phyloP scores from a whole-genome alignment of 768 basidiomycete species.

The Solioccasus polychromus region DNA sequence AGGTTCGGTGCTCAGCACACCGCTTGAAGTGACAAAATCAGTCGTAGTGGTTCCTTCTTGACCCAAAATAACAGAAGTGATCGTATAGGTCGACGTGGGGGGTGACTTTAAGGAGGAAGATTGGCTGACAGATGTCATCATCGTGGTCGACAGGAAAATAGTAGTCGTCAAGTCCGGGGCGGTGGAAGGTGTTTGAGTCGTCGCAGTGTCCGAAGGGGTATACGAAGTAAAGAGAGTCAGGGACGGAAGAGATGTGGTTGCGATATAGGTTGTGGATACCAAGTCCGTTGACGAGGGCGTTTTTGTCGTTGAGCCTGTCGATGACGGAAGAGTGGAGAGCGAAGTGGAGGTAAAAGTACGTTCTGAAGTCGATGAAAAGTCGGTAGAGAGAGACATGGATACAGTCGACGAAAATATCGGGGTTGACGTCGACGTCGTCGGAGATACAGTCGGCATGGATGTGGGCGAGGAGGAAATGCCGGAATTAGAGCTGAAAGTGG shows the following conservation, averaged over 20 bases:
- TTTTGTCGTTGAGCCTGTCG: not conserved
- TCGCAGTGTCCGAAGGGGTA: not conserved
- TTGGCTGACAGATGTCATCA: slow-evolving; percentile 3
- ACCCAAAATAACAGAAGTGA: slow-evolving; percentile 17
- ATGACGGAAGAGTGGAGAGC: not conserved
- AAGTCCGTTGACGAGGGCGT: not conserved
- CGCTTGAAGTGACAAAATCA: slow-evolving; percentile 17
- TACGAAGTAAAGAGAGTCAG: not conserved
- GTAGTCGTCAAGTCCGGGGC: slow-evolving; percentile 5
- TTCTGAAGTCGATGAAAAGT: slow-evolving; percentile 2
- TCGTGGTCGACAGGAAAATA: slow-evolving; percentile 15
- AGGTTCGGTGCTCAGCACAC: slow-evolving; percentile 22
- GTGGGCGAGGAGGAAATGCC: slow-evolving; percentile 5
- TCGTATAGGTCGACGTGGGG: slow-evolving; percentile 18
- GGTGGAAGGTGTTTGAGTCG: not conserved
- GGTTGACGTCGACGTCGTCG: not conserved
- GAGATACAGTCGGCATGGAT: not conserved
- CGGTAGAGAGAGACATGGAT: not conserved
- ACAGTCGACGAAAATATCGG: not conserved
- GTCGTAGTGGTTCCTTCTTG: slow-evolving; percentile 14
- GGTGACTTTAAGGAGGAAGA: not conserved
- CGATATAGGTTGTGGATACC: slow-evolving; percentile 1
- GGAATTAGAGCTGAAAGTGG: slow-evolving; percentile 16
- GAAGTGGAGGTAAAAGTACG: not conserved
- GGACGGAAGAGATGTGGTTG: not conserved